These are phyloP conservation scores for Corinectria fuckeliana DNA, from an alignment of 2,329 filamentous ascomycete genomes.

Conservation along the genomic window DNA sequence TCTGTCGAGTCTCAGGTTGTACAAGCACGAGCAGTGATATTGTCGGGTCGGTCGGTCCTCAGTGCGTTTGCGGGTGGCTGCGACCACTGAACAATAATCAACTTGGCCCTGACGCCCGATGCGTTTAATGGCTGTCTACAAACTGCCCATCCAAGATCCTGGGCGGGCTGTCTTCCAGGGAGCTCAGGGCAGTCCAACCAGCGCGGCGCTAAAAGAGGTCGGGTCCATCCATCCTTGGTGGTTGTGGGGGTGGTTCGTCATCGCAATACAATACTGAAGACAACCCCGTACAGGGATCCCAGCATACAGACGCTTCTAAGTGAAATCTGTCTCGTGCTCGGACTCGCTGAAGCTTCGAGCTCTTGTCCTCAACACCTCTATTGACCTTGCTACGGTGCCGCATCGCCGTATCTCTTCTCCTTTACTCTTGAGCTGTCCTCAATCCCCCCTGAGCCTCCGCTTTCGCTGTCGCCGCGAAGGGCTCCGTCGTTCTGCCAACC, in stretches of 20 bases:
- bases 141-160: too few species aligned
- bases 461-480: not conserved
- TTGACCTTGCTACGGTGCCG: not conserved
- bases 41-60: not conserved
- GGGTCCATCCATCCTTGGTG: too few species aligned
- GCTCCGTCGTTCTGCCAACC: not conserved
- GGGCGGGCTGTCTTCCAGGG: not conserved
- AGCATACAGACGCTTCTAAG: not conserved
- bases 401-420: not conserved
- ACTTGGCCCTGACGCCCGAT: not conserved
- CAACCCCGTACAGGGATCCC: slow-evolving; percentile 5
- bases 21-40: slow-evolving; percentile 2
- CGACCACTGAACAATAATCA: not conserved
- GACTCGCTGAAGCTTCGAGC: not conserved
- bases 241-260: slow-evolving; percentile 11
- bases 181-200: not conserved
- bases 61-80: not conserved
- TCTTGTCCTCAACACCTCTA: not conserved
- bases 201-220: not conserved
- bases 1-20: not conserved
- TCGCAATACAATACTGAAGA: not conserved
- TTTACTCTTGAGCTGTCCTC: not conserved
- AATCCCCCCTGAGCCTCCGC: not conserved
- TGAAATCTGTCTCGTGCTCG: slow-evolving; percentile 22
- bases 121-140: not conserved